phyloP scores from a whole-genome alignment of 2,329 filamentous ascomycete species.

The Talaromyces atroroseus region DNA sequence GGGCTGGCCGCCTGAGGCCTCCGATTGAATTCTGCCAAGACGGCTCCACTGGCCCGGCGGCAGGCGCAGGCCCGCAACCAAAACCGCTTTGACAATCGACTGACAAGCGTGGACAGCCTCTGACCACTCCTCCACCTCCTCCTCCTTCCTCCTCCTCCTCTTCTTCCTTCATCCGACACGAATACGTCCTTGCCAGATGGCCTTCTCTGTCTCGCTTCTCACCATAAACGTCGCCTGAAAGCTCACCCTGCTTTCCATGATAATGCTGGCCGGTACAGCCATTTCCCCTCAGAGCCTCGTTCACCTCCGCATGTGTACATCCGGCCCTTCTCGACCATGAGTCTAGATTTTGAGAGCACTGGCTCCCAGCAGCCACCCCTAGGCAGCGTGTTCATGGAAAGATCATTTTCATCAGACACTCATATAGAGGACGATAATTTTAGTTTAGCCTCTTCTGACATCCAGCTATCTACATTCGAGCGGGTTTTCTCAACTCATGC shows the following conservation, averaged over 20 bases:
- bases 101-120: conserved; percentile 2
- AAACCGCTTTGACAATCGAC: neutral
- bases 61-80: neutral
- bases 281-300: conserved; percentile 4
- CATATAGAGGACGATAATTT: conserved; percentile 9
- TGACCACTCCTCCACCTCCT: too few species aligned
- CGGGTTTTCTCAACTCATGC: conserved; percentile 51
- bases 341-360: conserved; percentile 5
- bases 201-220: conserved; percentile 7
- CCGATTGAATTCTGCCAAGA: neutral
- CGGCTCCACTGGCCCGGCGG: neutral
- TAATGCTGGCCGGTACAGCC: conserved; percentile 9
- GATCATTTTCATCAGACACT: neutral
- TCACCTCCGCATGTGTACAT: neutral
- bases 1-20: too few species aligned
- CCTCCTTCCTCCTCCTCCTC: too few species aligned
- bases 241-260: conserved; percentile 1
- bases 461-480: conserved; percentile 46
- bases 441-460: conserved; percentile 3
- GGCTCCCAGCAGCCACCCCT: conserved; percentile 2
- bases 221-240: neutral
- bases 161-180: neutral
- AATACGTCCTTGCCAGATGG: conserved; percentile 12
- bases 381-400: neutral
- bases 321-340: conserved; percentile 2